A percentile compares a stretch with the other conserved stretches of the same genome.
These are phyloP conservation scores for Termitomyces heimii DNA, from an alignment of 768 basidiomycete species.

Conservation along the genomic window DNA sequence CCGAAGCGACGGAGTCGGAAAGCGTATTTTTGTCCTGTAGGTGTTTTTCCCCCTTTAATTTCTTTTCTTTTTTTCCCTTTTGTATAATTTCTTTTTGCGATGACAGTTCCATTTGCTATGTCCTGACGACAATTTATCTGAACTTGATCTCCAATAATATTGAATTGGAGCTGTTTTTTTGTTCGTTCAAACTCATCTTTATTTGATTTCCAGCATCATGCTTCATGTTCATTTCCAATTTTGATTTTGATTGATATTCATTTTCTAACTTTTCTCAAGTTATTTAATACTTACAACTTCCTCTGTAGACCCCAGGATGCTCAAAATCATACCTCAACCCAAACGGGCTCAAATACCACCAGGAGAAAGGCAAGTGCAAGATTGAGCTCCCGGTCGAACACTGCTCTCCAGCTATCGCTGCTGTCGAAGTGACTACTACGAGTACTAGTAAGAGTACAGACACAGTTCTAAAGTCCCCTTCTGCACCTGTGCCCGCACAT, in stretches of 20 bases:
- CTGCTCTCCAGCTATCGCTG: not conserved
- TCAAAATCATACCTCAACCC: conserved; percentile 62
- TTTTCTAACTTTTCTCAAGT: too few relatives aligned
- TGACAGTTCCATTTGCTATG: too few relatives aligned
- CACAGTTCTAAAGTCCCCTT: too few relatives aligned
- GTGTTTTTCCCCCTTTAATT: conserved; percentile 10
- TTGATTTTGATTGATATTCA: too few relatives aligned
- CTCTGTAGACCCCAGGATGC: conserved; percentile 36
- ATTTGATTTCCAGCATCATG: too few relatives aligned
- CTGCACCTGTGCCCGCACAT: not conserved
- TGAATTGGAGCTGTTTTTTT: too few relatives aligned
- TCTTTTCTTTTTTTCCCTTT: not conserved
- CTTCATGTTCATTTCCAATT: too few relatives aligned
- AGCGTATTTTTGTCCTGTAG: conserved; percentile 43
- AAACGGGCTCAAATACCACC: conserved; percentile 63
- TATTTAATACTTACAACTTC: too few relatives aligned
- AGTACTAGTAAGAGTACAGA: not conserved
- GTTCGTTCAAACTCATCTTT: too few relatives aligned
- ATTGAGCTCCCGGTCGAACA: conserved; percentile 19
- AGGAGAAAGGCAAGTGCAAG: conserved; percentile 61
- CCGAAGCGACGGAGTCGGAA: conserved; percentile 30
- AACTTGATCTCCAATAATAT: too few relatives aligned
- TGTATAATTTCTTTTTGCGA: not conserved
- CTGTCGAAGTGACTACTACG: not conserved
- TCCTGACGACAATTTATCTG: too few relatives aligned